A percentile compares a stretch with the other conserved stretches of the same genome.
Conservation (phyloP, 2,329 filamentous ascomycete species). For the Paracoccidioides brasiliensis region DNA sequence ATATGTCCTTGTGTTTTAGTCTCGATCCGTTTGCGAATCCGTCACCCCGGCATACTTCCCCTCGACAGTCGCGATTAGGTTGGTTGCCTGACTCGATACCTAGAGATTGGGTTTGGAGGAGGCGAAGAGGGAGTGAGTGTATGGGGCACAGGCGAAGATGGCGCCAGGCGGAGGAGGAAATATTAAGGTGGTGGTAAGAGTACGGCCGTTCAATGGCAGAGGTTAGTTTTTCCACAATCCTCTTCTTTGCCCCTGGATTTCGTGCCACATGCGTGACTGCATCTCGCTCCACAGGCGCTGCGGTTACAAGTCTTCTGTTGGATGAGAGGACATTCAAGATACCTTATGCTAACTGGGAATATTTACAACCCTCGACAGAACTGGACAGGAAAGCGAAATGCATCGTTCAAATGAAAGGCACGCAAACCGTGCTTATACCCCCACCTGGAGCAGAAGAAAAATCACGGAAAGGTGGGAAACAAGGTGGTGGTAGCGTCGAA, state of each 20-base stretch:
- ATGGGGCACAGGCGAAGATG: conserved; percentile 40
- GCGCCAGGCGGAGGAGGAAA: conserved; percentile 72
- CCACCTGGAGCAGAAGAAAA: conserved; percentile 48
- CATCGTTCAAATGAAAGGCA: conserved; percentile 91
- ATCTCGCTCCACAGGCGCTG: background rate
- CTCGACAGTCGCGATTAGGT: background rate
- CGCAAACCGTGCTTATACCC: conserved; percentile 73
- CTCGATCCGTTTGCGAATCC: background rate
- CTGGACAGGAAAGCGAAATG: conserved; percentile 85
- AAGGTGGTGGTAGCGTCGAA: conserved; percentile 40
- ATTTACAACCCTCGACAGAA: conserved; percentile 42
- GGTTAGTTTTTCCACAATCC: conserved; percentile 39
- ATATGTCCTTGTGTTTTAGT: background rate
- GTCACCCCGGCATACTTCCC: background rate
- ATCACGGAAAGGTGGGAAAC: conserved; percentile 26
- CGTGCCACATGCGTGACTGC: background rate
- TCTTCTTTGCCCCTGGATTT: background rate
- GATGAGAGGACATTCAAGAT: background rate
- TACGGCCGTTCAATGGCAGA: conserved; percentile 89
- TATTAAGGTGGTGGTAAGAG: conserved; percentile 98
- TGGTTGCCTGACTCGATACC: background rate
- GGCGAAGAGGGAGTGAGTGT: conserved; percentile 14
- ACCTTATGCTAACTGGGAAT: background rate
- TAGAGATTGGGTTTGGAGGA: background rate
- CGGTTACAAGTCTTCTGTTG: background rate